Conservation (phyloP, 306 rosid species). For the Comarum palustre region DNA sequence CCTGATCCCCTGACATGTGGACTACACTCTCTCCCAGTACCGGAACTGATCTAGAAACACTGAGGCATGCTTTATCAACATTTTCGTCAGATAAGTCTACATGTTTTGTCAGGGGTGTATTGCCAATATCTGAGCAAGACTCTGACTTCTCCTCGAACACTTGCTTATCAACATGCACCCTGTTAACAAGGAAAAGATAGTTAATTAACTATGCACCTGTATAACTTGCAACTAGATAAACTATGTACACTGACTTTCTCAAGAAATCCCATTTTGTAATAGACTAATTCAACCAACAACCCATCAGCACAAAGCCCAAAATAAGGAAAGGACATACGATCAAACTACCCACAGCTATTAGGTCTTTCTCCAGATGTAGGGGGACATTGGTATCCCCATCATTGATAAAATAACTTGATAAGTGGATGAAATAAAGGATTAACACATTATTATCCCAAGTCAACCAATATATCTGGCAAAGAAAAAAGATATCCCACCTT, state of each 20-base stretch:
- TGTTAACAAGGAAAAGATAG: slow-evolving; percentile 28
- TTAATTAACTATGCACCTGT: not conserved
- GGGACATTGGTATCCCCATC: not conserved
- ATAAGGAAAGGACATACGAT: not conserved
- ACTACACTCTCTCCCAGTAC: slow-evolving; percentile 75
- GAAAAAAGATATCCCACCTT: slow-evolving; percentile 55
- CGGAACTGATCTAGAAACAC: slow-evolving; percentile 62
- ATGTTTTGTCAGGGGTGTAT: slow-evolving; percentile 63
- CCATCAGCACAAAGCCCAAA: not conserved
- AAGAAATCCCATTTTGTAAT: not conserved
- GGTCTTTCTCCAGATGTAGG: not conserved
- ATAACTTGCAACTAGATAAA: not conserved
- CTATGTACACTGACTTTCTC: not conserved
- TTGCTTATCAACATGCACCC: slow-evolving; percentile 79
- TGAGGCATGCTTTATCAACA: slow-evolving; percentile 96
- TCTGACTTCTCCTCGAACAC: slow-evolving; percentile 80
- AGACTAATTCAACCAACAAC: not conserved
- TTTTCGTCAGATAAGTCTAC: slow-evolving; percentile 78
- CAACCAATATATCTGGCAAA: slow-evolving; percentile 11
- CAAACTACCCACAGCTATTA: not conserved
- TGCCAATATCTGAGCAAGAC: slow-evolving; percentile 58
- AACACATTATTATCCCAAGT: not conserved
- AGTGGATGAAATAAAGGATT: not conserved
- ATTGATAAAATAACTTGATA: not conserved
- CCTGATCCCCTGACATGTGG: slow-evolving; percentile 65